A percentile compares a stretch with the other conserved stretches of the same genome.
Evolutionary conservation across 2,329 filamentous ascomycete species (phyloP).

Genomic region (Beauveria sp.): DNA sequence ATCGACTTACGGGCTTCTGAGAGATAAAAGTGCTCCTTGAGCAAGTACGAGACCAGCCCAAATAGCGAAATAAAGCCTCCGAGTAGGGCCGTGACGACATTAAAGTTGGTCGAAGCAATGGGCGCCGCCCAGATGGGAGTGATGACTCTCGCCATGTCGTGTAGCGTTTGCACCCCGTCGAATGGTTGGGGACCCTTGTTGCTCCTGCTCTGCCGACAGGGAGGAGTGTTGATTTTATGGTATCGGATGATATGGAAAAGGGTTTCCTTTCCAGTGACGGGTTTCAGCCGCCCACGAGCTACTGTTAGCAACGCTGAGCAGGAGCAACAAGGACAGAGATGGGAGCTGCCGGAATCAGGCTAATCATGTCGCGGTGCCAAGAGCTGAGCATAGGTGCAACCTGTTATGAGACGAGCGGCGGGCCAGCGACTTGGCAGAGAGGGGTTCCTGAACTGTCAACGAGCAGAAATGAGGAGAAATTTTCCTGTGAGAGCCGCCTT

Average conservation of each 20-base stretch:
- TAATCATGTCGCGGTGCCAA: conserved; percentile 8
- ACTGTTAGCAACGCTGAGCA: conserved; percentile 13
- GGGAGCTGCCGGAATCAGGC: neutral
- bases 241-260: neutral
- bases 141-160: conserved; percentile 7
- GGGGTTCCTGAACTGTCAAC: no score
- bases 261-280: neutral
- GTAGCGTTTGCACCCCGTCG: neutral
- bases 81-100: conserved; percentile 70
- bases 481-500: no score
- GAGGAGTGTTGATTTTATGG: no score
- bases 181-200: neutral
- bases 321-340: conserved; percentile 7
- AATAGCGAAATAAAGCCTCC: conserved; percentile 89
- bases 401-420: no score
- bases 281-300: conserved; percentile 9
- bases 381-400: neutral
- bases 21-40: conserved; percentile 85
- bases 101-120: conserved; percentile 67
- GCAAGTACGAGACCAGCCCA: conserved; percentile 78
- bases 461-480: no score
- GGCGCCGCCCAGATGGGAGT: conserved; percentile 23
- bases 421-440: no score
- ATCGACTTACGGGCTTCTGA: conserved; percentile 71
- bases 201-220: neutral